phyloP scores from a whole-genome alignment of 2,329 filamentous ascomycete genomes.

The Penicillium aurantiogriseum region DNA sequence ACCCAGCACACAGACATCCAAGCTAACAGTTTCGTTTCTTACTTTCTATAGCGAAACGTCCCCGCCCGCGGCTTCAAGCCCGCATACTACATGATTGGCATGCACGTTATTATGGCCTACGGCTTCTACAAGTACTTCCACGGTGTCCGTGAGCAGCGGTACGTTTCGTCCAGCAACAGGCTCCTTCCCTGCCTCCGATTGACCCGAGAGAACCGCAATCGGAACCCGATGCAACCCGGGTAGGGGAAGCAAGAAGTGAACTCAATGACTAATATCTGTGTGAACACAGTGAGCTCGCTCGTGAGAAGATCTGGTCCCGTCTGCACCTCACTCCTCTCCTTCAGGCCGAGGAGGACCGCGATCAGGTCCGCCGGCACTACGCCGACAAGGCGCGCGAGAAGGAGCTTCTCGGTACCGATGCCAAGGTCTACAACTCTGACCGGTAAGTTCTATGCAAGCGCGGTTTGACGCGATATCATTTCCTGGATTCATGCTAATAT shows the following conservation, averaged over 20 bases:
- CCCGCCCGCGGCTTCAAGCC: constrained; percentile 89
- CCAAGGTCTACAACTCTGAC: constrained; percentile 83
- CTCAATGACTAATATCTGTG: constrained; percentile 3
- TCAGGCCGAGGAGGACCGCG: constrained; percentile 94
- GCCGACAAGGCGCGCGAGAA: constrained; percentile 89
- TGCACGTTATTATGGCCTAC: constrained; percentile 77
- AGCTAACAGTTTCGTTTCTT: constrained; percentile 8
- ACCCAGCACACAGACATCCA: constrained; percentile 1
- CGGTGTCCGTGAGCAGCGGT: constrained; percentile 91
- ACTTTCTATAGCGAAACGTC: constrained; percentile 70
- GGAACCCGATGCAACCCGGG: not conserved
- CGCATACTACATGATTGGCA: constrained; percentile 70
- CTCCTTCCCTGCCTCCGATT: constrained; percentile 10
- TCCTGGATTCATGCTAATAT: constrained; percentile 7
- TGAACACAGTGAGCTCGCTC: constrained; percentile 74
- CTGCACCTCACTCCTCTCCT: constrained; percentile 92
- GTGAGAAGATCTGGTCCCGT: constrained; percentile 97
- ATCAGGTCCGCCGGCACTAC: constrained; percentile 81
- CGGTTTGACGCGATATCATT: not conserved
- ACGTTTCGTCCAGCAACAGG: constrained; percentile 40
- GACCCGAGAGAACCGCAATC: constrained; percentile 13
- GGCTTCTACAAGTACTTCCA: constrained; percentile 84
- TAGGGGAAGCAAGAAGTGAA: not conserved
- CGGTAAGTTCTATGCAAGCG: constrained; percentile 58
- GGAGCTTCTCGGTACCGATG: constrained; percentile 79